phyloP scores from a whole-genome alignment of 192 early-diverging fungal genomes.

The Spinellus fusiger region DNA sequence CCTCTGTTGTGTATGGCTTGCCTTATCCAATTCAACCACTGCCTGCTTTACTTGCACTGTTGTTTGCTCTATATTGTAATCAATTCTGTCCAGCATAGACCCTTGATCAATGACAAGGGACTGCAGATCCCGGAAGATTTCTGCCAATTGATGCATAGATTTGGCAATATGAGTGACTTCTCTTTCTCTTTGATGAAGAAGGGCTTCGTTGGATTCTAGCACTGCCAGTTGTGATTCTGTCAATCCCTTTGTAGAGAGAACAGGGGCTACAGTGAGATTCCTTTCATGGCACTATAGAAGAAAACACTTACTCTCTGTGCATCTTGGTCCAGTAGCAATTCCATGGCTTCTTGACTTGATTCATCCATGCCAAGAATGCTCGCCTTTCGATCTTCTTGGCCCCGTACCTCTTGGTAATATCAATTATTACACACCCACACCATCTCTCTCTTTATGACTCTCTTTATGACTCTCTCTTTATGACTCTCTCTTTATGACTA shows the following conservation, averaged over 20 bases:
- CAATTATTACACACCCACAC: background rate
- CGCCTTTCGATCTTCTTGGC: conserved; percentile 31
- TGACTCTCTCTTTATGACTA: too few relatives aligned
- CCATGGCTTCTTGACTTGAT: conserved; percentile 24
- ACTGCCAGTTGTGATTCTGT: conserved; percentile 79
- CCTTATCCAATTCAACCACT: conserved; percentile 75
- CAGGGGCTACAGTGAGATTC: too few relatives aligned
- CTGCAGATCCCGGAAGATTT: conserved; percentile 90
- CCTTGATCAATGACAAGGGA: conserved; percentile 98
- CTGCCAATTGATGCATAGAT: conserved; percentile 83
- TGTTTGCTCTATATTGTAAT: conserved; percentile 92
- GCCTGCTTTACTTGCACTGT: conserved; percentile 75
- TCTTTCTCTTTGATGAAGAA: conserved; percentile 78
- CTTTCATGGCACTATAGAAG: conserved; percentile 27
- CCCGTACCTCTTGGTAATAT: conserved; percentile 36
- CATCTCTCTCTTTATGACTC: too few relatives aligned
- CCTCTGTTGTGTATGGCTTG: conserved; percentile 18
- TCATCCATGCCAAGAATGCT: conserved; percentile 29
- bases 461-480: too few relatives aligned
- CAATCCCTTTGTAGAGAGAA: conserved; percentile 53
- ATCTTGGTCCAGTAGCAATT: conserved; percentile 31
- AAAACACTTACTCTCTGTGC: conserved; percentile 28
- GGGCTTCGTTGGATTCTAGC: conserved; percentile 70
- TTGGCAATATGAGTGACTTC: conserved; percentile 92
- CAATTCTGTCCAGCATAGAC: conserved; percentile 92